These are phyloP conservation scores for Chenopodium suecicum DNA, from an alignment of 148 eudicot species.

Conservation along the genomic window DNA sequence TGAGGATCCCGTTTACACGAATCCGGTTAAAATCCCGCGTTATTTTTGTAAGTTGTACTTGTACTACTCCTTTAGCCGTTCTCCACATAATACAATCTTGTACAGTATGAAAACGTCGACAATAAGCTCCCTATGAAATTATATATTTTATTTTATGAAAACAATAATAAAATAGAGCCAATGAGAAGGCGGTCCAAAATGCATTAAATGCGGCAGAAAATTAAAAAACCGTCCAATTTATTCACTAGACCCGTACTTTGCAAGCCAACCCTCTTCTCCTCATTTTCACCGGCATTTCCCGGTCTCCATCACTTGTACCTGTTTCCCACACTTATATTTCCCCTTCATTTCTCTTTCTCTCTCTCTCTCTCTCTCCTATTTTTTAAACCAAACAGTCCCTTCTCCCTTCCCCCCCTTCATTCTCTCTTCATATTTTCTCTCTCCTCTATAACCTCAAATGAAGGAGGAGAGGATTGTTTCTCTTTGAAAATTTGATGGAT, in stretches of 20 bases:
- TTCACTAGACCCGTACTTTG: slow-evolving; percentile 18
- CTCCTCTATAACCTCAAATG: slow-evolving; percentile 19
- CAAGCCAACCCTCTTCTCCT: slow-evolving; percentile 11
- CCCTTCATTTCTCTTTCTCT: not conserved
- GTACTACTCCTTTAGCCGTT: not conserved
- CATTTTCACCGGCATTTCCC: slow-evolving; percentile 45
- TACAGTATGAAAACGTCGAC: slow-evolving; percentile 29
- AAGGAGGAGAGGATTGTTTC: slow-evolving; percentile 1
- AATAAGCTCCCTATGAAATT: slow-evolving; percentile 18
- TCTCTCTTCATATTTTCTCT: slow-evolving; percentile 11
- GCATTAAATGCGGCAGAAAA: slow-evolving; percentile 19
- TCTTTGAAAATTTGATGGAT: slow-evolving; percentile 8
- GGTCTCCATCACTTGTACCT: slow-evolving; percentile 43
- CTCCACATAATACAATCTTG: not conserved
- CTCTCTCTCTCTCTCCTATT: not conserved
- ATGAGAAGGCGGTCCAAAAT: slow-evolving; percentile 23
- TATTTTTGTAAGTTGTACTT: not conserved
- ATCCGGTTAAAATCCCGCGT: slow-evolving; percentile 35
- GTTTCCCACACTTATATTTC: slow-evolving; percentile 40
- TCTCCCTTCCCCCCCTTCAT: slow-evolving; percentile 16
- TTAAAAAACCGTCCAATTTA: slow-evolving; percentile 27
- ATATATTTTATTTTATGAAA: not conserved
- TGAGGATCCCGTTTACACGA: slow-evolving; percentile 27
- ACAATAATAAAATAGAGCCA: slow-evolving; percentile 9
- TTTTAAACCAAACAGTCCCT: slow-evolving; percentile 25